Evolutionary conservation across 208 protist species (phyloP).

Genomic region (Acanthamoeba rhysodes): DNA sequence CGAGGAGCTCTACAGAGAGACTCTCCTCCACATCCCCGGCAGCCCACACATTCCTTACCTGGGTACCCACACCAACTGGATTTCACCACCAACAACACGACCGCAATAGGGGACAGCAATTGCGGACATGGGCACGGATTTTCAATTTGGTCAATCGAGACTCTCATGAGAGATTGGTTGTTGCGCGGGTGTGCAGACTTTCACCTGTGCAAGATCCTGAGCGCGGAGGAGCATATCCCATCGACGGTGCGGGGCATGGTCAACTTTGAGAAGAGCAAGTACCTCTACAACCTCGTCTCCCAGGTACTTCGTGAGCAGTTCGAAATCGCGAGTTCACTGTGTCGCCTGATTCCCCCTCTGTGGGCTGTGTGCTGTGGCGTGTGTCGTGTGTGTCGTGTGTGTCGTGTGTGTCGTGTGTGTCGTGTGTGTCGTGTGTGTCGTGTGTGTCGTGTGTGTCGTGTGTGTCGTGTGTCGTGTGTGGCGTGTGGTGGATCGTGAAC

Average conservation of each 20-base stretch:
- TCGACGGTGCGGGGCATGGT: slow-evolving; percentile 9
- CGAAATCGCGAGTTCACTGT: neutral
- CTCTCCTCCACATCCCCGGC: slow-evolving; percentile 7
- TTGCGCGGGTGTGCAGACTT: neutral
- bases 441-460: neutral
- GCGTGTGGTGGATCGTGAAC: neutral
- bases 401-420: too few species aligned
- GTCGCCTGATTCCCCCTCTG: too few species aligned
- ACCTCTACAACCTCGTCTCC: slow-evolving; percentile 64
- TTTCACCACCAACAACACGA: neutral
- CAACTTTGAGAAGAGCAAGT: slow-evolving; percentile 71
- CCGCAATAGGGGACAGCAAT: too few species aligned
- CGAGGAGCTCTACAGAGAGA: slow-evolving; percentile 48
- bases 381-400: too few species aligned
- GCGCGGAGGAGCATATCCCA: slow-evolving; percentile 29
- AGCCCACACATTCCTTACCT: slow-evolving; percentile 63
- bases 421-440: too few species aligned
- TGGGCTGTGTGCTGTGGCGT: neutral
- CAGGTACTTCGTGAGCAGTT: neutral
- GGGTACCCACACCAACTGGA: neutral
- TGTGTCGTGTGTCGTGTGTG: neutral
- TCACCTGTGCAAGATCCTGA: slow-evolving; percentile 52
- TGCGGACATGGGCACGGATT: too few species aligned
- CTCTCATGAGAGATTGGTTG: neutral
- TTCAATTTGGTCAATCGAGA: too few species aligned